A percentile compares a stretch with the other conserved stretches of the same genome.
Evolutionary conservation across 805 yeast genomes (phyloP).

Genomic region (Yarrowia divulgata): DNA sequence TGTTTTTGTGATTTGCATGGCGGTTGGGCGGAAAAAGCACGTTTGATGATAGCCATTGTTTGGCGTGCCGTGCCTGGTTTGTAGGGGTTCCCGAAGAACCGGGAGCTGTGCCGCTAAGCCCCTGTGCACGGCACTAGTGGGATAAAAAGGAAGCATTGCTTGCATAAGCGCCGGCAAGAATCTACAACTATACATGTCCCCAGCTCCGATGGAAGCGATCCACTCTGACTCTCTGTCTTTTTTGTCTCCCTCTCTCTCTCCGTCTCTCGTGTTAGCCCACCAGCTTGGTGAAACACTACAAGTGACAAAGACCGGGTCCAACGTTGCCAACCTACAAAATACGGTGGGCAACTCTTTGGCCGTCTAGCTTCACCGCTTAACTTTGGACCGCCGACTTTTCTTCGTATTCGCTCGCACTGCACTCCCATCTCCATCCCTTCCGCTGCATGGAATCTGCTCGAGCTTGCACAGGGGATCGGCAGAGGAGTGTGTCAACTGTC

Average conservation of each 20-base stretch:
- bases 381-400: constrained; percentile 6
- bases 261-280: background rate
- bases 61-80: constrained; percentile 19
- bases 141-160: constrained; percentile 7
- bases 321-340: constrained; percentile 17
- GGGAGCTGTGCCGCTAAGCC: background rate
- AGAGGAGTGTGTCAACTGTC: constrained; percentile 11
- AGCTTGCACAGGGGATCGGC: constrained; percentile 19
- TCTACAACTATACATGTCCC: background rate
- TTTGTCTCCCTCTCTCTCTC: background rate
- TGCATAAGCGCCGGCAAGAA: background rate
- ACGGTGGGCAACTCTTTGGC: background rate
- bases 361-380: background rate
- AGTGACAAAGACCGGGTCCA: background rate
- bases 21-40: constrained; percentile 25
- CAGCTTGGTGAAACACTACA: background rate
- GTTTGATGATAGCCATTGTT: background rate
- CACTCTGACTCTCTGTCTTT: background rate
- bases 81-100: background rate
- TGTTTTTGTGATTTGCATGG: constrained; percentile 4
- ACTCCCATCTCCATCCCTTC: constrained; percentile 1
- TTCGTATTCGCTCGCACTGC: constrained; percentile 27
- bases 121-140: constrained; percentile 6
- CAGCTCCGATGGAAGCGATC: background rate
- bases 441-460: constrained; percentile 33